phyloP scores from a whole-genome alignment of 2,329 filamentous ascomycete genomes.

The Rutstroemia sp. region DNA sequence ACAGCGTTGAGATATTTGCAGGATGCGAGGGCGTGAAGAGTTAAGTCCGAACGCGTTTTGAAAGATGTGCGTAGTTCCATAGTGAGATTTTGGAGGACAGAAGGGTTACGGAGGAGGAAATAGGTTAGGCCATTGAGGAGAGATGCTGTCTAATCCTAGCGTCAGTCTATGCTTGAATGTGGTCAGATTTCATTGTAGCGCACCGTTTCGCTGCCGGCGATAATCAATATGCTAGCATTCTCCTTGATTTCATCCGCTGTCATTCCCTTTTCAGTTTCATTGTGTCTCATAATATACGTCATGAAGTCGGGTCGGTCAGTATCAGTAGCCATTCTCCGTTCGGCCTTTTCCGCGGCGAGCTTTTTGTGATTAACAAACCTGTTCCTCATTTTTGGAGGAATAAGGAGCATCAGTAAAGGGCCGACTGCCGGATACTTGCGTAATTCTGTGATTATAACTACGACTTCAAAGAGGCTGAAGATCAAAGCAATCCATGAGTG shows the following conservation, averaged over 20 bases:
- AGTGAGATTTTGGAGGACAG: constrained; percentile 26
- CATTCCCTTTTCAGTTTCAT: constrained; percentile 9
- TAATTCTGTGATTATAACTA: background rate
- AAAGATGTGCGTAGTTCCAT: constrained; percentile 37
- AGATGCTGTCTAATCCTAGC: constrained; percentile 28
- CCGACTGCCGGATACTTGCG: background rate
- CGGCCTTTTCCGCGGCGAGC: background rate
- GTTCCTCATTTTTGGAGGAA: background rate
- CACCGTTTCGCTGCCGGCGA: constrained; percentile 9
- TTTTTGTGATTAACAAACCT: background rate
- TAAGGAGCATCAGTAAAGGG: background rate
- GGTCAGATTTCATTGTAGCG: background rate
- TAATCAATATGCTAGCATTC: constrained; percentile 4
- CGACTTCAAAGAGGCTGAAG: background rate
- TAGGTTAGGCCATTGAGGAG: constrained; percentile 21
- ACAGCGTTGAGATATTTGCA: constrained; percentile 10
- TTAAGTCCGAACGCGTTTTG: constrained; percentile 16
- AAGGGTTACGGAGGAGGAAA: constrained; percentile 48
- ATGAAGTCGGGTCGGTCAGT: constrained; percentile 4
- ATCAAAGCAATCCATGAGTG: background rate
- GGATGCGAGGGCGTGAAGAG: constrained; percentile 10
- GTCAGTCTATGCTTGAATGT: constrained; percentile 5
- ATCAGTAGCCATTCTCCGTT: background rate
- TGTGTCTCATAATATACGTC: constrained; percentile 7
- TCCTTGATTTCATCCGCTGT: background rate